Conservation (phyloP, 2,329 filamentous ascomycete genomes). For the Akanthomyces muscarius region DNA sequence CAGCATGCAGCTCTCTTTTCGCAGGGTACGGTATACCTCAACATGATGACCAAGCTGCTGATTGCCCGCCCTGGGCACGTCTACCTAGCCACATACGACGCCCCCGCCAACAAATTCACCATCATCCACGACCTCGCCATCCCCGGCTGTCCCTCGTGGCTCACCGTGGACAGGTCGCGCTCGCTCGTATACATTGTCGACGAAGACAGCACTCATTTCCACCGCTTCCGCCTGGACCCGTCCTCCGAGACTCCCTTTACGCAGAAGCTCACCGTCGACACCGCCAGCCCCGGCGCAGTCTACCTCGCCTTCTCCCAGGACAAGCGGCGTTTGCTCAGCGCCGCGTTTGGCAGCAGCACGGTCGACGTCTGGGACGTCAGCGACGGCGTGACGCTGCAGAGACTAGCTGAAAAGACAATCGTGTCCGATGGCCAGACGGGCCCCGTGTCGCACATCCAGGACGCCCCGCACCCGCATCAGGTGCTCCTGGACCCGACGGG, state of each 20-base stretch:
- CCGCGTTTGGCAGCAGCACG: conserved; percentile 38
- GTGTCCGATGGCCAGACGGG: conserved; percentile 32
- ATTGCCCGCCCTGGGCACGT: conserved; percentile 40
- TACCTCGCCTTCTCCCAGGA: conserved; percentile 44
- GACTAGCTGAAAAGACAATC: conserved; percentile 36
- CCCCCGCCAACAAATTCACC: conserved; percentile 32
- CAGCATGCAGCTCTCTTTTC: not conserved
- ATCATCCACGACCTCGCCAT: conserved; percentile 32
- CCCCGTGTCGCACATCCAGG: conserved; percentile 32
- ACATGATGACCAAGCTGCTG: conserved; percentile 30
- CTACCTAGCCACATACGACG: conserved; percentile 39
- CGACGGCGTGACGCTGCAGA: conserved; percentile 29
- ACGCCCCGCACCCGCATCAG: conserved; percentile 43
- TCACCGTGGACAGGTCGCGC: conserved; percentile 37
- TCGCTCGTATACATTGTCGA: conserved; percentile 43
- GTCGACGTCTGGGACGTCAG: conserved; percentile 45
- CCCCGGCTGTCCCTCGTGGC: conserved; percentile 42
- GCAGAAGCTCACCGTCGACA: conserved; percentile 26
- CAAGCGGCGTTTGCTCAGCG: conserved; percentile 41
- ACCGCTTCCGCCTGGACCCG: conserved; percentile 37
- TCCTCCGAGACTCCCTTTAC: conserved; percentile 27
- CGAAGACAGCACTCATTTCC: conserved; percentile 40
- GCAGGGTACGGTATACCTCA: no score
- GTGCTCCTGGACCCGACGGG: conserved; percentile 45
- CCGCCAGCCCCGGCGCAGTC: conserved; percentile 42